Base-by-base conservation (phyloP, 805 yeast genomes). In the Wickerhamiella dianesei region DNA sequence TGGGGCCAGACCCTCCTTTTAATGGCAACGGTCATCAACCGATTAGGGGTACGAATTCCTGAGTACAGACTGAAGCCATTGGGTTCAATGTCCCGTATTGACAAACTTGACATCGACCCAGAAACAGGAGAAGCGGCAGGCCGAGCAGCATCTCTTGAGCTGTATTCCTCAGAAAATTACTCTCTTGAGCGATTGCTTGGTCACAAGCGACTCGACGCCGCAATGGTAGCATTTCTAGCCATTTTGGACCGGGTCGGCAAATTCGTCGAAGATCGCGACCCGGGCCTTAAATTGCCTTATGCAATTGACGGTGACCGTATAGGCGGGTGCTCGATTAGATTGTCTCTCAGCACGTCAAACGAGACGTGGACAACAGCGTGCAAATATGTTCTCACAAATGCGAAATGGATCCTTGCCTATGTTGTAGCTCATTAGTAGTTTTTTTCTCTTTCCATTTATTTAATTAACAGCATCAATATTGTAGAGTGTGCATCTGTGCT, bases 291-390 rank as follows among this genome's bases (percentile, higher is more conserved):
- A 41, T 62, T 86, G 17, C 96, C 96, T 0, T 86, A 86, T 59
- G 65, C 65, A 17, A 84, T 88, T 63, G 70, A 74, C 1, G 72
- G 71, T 6, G 95, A 82, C 51, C 73, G 73, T 45, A 80, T 89
- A 35, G 94, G 92, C 1, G 87, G 84, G 1, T 73, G 77, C 47
- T 76, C 83, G 44, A 80, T 89, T n/a, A 68, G 79, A 42, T 72
- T 85, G 1, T 75, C 83, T 1, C 73, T 83, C 2, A 68, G 72
- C 49, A 64, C 72, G 3, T 74, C 80, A 0, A 80, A 80, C 59
- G 76, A 77, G 41, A 85, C 82, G 51, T 88, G 97, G 97, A 85
- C 96, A 0, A 75, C 80, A 21, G 89, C 94, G 1, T 87, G 95
- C 64, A 81, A 82, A 56, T 82, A 78, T 58, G 67, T 89, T 12